phyloP scores from a whole-genome alignment of 768 basidiomycete species.

The Phaeolepiota aurea region DNA sequence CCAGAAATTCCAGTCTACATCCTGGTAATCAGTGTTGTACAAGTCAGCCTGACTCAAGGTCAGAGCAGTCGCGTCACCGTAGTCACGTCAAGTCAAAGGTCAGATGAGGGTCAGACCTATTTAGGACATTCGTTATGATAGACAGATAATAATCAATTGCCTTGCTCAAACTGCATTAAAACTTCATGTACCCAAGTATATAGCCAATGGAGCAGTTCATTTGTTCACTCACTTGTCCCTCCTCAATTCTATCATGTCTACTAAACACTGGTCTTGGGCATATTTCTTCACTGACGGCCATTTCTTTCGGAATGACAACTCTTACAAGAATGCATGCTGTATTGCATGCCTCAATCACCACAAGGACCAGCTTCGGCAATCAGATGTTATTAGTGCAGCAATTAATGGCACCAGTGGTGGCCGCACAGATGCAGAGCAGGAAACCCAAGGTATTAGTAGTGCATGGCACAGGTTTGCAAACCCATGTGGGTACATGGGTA shows the following conservation, averaged over 20 bases:
- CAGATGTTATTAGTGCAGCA: conserved; percentile 1
- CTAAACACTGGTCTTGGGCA: conserved; percentile 5
- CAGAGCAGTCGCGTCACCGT: conserved; percentile 1
- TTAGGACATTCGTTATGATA: neutral
- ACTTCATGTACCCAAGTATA: neutral
- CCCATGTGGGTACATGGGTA: no score
- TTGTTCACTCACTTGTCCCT: neutral
- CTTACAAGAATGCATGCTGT: conserved; percentile 4
- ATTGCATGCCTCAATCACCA: conserved; percentile 4
- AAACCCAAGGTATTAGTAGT: neutral
- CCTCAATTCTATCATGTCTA: neutral
- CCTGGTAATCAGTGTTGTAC: conserved; percentile 1
- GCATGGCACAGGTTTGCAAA: neutral
- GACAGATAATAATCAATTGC: neutral
- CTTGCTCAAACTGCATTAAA: neutral
- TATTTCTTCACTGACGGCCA: conserved; percentile 1
- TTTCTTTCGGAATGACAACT: conserved; percentile 3
- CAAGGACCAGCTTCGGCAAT: conserved; percentile 1
- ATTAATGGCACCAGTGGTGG: neutral
- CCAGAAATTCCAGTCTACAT: neutral
- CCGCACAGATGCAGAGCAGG: neutral
- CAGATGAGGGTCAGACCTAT: neutral
- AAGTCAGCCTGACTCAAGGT: conserved; percentile 1
- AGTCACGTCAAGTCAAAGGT: conserved; percentile 1
- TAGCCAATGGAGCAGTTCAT: neutral